phyloP scores from a whole-genome alignment of 1,139 yeast genomes.

The Yamadazyma atlantica region DNA sequence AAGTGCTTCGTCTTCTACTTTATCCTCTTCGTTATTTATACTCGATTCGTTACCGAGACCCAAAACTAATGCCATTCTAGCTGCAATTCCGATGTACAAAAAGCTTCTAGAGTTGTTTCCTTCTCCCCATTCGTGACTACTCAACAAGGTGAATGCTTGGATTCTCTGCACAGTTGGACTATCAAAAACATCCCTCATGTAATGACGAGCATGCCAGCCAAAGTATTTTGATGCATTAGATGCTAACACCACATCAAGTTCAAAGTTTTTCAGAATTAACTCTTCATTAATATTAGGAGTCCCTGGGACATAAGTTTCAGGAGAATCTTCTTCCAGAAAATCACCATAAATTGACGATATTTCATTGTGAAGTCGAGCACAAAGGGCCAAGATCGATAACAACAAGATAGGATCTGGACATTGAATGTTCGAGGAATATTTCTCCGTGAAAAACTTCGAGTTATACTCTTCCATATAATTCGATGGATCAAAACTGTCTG shows the following conservation, averaged over 20 bases:
- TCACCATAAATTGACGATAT: conserved; percentile 29
- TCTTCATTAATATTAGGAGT: neutral
- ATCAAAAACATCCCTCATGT: conserved; percentile 32
- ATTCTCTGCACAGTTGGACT: conserved; percentile 37
- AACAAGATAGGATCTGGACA: conserved; percentile 33
- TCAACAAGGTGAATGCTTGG: conserved; percentile 34
- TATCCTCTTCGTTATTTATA: conserved; percentile 11
- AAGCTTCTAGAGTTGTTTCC: conserved; percentile 38
- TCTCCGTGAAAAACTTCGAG: conserved; percentile 13
- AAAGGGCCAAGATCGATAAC: conserved; percentile 33
- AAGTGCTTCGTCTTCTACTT: conserved; percentile 9
- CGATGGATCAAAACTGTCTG: conserved; percentile 26
- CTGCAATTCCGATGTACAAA: conserved; percentile 38
- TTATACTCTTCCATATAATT: conserved; percentile 25
- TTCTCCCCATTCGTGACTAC: conserved; percentile 46
- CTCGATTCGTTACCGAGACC: conserved; percentile 29
- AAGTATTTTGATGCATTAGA: conserved; percentile 37
- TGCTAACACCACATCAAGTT: conserved; percentile 13
- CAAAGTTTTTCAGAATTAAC: neutral
- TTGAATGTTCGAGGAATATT: conserved; percentile 16
- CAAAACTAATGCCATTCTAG: conserved; percentile 38
- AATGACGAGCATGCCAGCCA: conserved; percentile 37
- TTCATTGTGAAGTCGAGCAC: conserved; percentile 33
- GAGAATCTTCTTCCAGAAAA: conserved; percentile 25
- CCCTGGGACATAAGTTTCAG: conserved; percentile 26